Conservation (phyloP, 2,329 filamentous ascomycete species). For the Aspergillus thermomutatus region DNA sequence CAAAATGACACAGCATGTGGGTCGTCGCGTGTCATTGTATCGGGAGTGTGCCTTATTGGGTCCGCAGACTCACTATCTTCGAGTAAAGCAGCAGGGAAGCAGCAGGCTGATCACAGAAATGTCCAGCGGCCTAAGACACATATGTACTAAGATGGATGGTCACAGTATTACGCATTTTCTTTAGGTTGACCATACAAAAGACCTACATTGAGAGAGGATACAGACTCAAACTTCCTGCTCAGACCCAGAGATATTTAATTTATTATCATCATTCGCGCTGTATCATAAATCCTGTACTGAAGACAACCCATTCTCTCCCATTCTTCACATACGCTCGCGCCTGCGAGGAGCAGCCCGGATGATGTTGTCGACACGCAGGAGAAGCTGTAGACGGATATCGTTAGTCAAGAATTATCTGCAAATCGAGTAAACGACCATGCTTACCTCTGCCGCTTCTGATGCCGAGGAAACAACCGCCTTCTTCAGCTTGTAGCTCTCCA, state of each 20-base stretch:
- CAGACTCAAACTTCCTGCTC: not conserved
- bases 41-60: no score
- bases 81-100: no score
- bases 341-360: slow-evolving; percentile 87
- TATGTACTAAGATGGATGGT: no score
- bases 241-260: not conserved
- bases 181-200: not conserved
- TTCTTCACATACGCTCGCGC: slow-evolving; percentile 67
- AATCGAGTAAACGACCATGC: slow-evolving; percentile 27
- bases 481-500: slow-evolving; percentile 99
- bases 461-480: slow-evolving; percentile 95
- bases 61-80: no score
- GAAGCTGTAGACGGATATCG: slow-evolving; percentile 55
- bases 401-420: slow-evolving; percentile 10
- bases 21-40: no score
- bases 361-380: slow-evolving; percentile 95
- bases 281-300: not conserved
- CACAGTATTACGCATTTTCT: not conserved
- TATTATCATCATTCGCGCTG: not conserved
- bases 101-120: no score
- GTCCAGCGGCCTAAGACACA: no score
- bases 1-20: no score
- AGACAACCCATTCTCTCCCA: not conserved
- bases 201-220: not conserved
- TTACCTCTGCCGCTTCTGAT: slow-evolving; percentile 92